A percentile compares a stretch with the other conserved stretches of the same genome.
These are phyloP conservation scores for Flueggea neowawraea DNA, from an alignment of 441 rosid genomes.

Conservation along the genomic window DNA sequence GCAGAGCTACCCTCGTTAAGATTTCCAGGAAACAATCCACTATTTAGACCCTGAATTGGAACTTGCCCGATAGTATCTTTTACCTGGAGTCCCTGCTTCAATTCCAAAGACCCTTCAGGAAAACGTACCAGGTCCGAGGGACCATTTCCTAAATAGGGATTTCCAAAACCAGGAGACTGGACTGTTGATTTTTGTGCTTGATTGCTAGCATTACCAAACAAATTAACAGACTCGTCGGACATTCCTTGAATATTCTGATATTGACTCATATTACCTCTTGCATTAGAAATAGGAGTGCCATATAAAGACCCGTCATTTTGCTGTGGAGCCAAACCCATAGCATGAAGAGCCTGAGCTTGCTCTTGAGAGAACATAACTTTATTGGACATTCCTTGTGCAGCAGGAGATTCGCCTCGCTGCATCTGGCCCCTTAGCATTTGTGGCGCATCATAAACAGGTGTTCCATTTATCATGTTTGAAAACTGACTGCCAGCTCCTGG, in stretches of 20 bases:
- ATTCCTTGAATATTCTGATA: conserved; percentile 41
- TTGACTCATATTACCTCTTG: conserved; percentile 40
- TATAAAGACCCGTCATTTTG: conserved; percentile 66
- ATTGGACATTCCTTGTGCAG: conserved; percentile 51
- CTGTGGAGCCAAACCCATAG: conserved; percentile 51
- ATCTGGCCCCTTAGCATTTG: conserved; percentile 42
- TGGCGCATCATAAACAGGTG: conserved; percentile 60
- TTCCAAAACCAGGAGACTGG: too few relatives aligned
- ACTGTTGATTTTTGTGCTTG: too few relatives aligned
- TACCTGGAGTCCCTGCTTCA: too few relatives aligned
- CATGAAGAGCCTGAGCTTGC: conserved; percentile 31
- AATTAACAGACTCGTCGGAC: too few relatives aligned
- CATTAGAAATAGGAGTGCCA: conserved; percentile 54
- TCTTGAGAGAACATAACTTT: conserved; percentile 57
- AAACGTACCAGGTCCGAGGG: too few relatives aligned
- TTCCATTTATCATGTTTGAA: conserved; percentile 48
- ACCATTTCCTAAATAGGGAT: too few relatives aligned
- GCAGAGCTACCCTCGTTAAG: conserved; percentile 36
- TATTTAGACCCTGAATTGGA: too few relatives aligned
- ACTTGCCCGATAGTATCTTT: too few relatives aligned
- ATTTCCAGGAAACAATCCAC: conserved; percentile 27
- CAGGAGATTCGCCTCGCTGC: conserved; percentile 44
- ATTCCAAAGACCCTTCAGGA: too few relatives aligned
- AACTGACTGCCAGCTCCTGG: conserved; percentile 41
- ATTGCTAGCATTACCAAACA: too few relatives aligned